Conservation (phyloP, 2,329 filamentous ascomycete genomes). For the Colletotrichum liriopes region DNA sequence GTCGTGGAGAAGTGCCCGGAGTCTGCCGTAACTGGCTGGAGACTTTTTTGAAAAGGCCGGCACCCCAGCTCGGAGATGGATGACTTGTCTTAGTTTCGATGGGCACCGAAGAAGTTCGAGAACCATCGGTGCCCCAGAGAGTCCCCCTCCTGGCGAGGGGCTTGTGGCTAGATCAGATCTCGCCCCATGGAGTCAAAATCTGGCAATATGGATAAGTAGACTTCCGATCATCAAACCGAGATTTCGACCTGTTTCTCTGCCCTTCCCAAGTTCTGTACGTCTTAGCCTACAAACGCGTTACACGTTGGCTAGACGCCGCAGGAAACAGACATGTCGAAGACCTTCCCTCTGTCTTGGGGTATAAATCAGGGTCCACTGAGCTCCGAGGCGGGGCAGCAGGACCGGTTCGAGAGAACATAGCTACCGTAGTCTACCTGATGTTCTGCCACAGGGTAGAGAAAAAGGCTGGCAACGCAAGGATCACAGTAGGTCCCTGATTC, state of each 20-base stretch:
- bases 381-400: background rate
- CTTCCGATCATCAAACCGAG: background rate
- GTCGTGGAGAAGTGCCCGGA: background rate
- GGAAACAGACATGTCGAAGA: background rate
- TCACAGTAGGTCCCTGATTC: background rate
- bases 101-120: constrained; percentile 5
- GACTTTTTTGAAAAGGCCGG: too few species aligned
- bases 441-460: background rate
- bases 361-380: background rate
- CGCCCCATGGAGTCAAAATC: background rate
- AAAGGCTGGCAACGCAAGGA: background rate
- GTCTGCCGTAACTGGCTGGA: background rate
- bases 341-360: background rate
- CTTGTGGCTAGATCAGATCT: background rate
- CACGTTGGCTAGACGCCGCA: background rate
- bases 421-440: background rate
- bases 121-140: constrained; percentile 11
- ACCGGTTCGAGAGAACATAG: background rate
- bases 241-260: background rate
- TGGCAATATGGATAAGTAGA: background rate
- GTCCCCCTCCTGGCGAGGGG: background rate
- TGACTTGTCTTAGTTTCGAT: background rate
- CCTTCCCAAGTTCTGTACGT: background rate
- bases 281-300: too few species aligned
- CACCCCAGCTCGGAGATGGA: background rate